Evolutionary conservation across 2,329 filamentous ascomycete genomes (phyloP), one percentile per base, ranked within the genome.

Genomic region (Aspergillus udagawae): DNA sequence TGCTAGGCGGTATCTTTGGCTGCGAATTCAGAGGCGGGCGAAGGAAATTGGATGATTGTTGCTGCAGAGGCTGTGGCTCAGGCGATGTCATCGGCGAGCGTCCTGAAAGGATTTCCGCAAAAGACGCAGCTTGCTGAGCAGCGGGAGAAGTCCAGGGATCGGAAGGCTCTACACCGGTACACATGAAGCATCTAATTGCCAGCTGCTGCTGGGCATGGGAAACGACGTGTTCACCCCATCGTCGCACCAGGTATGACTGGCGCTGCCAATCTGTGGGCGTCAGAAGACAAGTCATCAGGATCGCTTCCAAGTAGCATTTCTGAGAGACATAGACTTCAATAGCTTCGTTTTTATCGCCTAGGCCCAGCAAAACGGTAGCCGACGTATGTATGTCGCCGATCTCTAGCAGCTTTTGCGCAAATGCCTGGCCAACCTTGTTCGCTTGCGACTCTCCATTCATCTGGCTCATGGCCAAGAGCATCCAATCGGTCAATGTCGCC

Each of bases 401-500:
- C 72, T 95, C 92, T 1, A 99, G 82, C 1, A 99, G 81, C 51
- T 92, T 87, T 72, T 96, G 92, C 1, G 96, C 91, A 65, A 96
- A 96, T 3, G 91, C 88, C 57, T 93, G 89, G 1, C 91, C 92
- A 17, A 97, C 85, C 72, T 96, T 95, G 71, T 95, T 92, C 67
- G 95, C 90, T 1, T 91, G 91, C 41, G 85, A 81, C 60, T 86
- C 80, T 2, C 86, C 84, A 52, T 90, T 91, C 75, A 97, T 95
- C 44, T 91, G 90, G 69, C 91, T 96, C 52, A 99, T 77, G 10
- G 94, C 93, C 38, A 99, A 79, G 57, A 97, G 78, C 91, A 99
- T 97, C 94, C 94, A 99, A 74, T 97, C 94, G 0, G 91, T 90
- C 2, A 90, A 91, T 9, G 91, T 93, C 83, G 94, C 92, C n/a